These are phyloP conservation scores for Stipa capillata DNA, from an alignment of 176 grass and related monocot genomes.

Conservation along the genomic window DNA sequence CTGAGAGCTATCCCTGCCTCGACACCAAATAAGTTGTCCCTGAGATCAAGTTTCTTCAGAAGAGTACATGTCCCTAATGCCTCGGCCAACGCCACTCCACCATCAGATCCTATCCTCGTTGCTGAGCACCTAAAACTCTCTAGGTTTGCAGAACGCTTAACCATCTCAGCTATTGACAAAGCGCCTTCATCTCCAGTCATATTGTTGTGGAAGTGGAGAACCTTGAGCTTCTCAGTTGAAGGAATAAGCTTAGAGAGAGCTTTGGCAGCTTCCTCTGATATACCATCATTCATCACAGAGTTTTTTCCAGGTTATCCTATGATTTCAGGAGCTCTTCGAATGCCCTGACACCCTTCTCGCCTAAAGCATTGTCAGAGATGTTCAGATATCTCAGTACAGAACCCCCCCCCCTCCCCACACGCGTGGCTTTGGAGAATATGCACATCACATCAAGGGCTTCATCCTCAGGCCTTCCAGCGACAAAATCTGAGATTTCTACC, in stretches of 20 bases:
- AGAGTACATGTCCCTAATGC: slow-evolving; percentile 47
- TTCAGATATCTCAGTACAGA: slow-evolving; percentile 55
- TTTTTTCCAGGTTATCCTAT: slow-evolving; percentile 57
- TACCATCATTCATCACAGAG: slow-evolving; percentile 80
- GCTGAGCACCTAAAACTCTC: no score
- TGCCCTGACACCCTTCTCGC: slow-evolving; percentile 74
- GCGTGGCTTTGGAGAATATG: slow-evolving; percentile 63
- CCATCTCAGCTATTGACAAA: slow-evolving; percentile 39
- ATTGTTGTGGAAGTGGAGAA: no score
- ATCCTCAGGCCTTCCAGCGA: no score
- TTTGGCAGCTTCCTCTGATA: slow-evolving; percentile 76
- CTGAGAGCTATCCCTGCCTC: slow-evolving; percentile 49
- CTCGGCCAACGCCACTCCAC: slow-evolving; percentile 43
- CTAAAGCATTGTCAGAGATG: slow-evolving; percentile 71
- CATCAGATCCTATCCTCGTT: no score
- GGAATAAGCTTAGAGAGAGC: slow-evolving; percentile 57
- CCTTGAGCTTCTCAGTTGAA: slow-evolving; percentile 53
- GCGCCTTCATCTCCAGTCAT: slow-evolving; percentile 78
- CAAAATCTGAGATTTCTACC: no score
- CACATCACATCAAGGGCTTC: slow-evolving; percentile 72
- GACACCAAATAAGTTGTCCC: slow-evolving; percentile 73
- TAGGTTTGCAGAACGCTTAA: slow-evolving; percentile 55
- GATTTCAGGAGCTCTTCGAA: slow-evolving; percentile 69
- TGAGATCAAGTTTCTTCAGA: slow-evolving; percentile 65
- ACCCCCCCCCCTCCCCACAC: no score